Percentiles rank a stretch among this genome's conserved stretches.
Evolutionary conservation across 2,329 filamentous ascomycete species (phyloP).

Genomic region (Calonectria crousiana): DNA sequence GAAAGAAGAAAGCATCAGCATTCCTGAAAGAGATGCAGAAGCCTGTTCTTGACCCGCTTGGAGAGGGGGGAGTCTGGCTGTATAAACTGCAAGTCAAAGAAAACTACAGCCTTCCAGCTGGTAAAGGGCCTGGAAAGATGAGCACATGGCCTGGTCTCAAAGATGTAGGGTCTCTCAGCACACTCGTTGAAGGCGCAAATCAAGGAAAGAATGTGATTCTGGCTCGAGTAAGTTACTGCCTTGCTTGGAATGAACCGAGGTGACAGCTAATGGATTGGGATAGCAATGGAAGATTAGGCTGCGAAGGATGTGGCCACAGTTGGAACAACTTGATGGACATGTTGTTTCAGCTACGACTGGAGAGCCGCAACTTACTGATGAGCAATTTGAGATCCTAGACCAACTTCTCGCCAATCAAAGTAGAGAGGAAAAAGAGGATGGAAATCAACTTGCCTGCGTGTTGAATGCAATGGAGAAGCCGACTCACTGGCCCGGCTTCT

Average conservation of each 20-base stretch:
- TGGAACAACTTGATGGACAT: slow-evolving; percentile 28
- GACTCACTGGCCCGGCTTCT: not conserved
- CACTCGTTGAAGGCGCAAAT: slow-evolving; percentile 20
- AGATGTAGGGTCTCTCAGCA: slow-evolving; percentile 17
- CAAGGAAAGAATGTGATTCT: slow-evolving; percentile 30
- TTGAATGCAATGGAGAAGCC: slow-evolving; percentile 23
- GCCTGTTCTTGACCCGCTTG: not conserved
- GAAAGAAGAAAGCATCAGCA: slow-evolving; percentile 15
- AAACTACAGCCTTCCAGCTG: slow-evolving; percentile 23
- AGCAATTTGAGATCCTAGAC: slow-evolving; percentile 37
- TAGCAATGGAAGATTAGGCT: slow-evolving; percentile 42
- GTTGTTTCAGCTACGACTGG: not conserved
- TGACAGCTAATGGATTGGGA: not conserved
- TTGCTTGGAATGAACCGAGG: not conserved
- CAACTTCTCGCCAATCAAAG: slow-evolving; percentile 29
- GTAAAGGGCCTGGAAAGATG: slow-evolving; percentile 31
- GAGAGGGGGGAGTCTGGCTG: slow-evolving; percentile 30
- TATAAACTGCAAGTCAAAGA: slow-evolving; percentile 29
- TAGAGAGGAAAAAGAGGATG: slow-evolving; percentile 26
- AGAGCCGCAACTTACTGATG: slow-evolving; percentile 27
- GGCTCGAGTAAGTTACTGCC: slow-evolving; percentile 35
- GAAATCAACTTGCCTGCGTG: slow-evolving; percentile 5
- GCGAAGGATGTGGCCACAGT: slow-evolving; percentile 33
- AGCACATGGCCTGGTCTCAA: slow-evolving; percentile 31
- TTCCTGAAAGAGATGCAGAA: slow-evolving; percentile 18